Base-by-base conservation (phyloP, 495 filamentous ascomycete species). In the Annulohypoxylon moriforme region DNA sequence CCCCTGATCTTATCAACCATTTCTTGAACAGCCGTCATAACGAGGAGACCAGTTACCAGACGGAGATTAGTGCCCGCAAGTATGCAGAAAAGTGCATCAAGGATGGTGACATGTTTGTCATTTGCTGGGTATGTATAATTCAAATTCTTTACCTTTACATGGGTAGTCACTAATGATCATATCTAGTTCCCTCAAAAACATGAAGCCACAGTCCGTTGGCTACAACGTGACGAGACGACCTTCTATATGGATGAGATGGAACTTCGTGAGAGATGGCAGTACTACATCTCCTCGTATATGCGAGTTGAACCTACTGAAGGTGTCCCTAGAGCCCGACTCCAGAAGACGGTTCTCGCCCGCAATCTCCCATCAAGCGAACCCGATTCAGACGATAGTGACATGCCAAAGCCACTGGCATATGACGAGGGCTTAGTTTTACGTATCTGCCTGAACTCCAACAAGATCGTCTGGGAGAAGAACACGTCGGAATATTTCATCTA, bases 251-350 rank as follows among this genome's bases (percentile, higher is more conserved):
- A 87, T 64, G 86, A 89, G 68, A 85, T 89, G 80, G 82, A 85
- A 71, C 83, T 82, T 18, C 83, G 81, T 63, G 84, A 89, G 40
- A 82, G 82, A 60, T 98, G 95, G 95, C 91, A 92, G 55, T 94
- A 95, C 84, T 99, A 99, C 76, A 92, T 97, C 44, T 93, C 93
- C 42, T 92, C 94, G 9, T 99, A 91, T 80, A 90, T 91, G 52
- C 92, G 92, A 76, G 85, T 93, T 46, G 94, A 96, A 64, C 92
- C 91, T 5, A 99, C 96, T 13, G 96, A 99, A 79, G 93, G 93
- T 27, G 85, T 98, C 6, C 82, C 85, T 6, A 85, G 89, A 42
- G 84, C 84, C 6, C 85, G 86, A 20, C 84, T 96, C 74, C 84
- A 82, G 76, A 81, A 89, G 85, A 80, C 90, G 84, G 49, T 93